Percentiles rank a stretch among this genome's conserved stretches.
Conservation (phyloP, 2,329 filamentous ascomycete species). For the Nigrograna mackinnonii region DNA sequence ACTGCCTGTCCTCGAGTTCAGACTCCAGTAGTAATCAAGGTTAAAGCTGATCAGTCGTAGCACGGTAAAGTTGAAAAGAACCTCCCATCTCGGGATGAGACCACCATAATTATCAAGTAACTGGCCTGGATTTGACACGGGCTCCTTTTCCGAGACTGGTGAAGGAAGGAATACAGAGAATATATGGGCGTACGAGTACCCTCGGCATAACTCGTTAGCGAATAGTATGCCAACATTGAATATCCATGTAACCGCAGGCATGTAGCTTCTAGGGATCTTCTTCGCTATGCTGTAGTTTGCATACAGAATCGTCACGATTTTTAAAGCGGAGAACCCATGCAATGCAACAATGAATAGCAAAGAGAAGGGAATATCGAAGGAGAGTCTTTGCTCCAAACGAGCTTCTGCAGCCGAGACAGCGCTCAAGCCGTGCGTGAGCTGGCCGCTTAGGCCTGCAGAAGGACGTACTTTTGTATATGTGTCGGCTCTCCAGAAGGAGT, state of each 20-base stretch:
- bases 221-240: slow-evolving; percentile 89
- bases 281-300: slow-evolving; percentile 82
- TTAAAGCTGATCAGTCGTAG: slow-evolving; percentile 95
- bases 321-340: slow-evolving; percentile 83
- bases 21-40: slow-evolving; percentile 93
- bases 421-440: slow-evolving; percentile 45
- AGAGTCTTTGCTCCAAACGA: slow-evolving; percentile 66
- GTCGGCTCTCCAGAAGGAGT: slow-evolving; percentile 52
- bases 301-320: slow-evolving; percentile 79
- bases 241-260: slow-evolving; percentile 80
- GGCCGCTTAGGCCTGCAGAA: slow-evolving; percentile 31
- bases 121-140: slow-evolving; percentile 63
- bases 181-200: slow-evolving; percentile 73
- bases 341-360: slow-evolving; percentile 76
- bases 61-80: slow-evolving; percentile 97
- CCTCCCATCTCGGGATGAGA: slow-evolving; percentile 88
- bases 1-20: slow-evolving; percentile 64
- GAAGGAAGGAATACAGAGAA: slow-evolving; percentile 55
- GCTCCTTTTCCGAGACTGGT: slow-evolving; percentile 44
- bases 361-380: slow-evolving; percentile 84
- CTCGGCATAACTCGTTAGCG: slow-evolving; percentile 80
- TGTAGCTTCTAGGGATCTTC: slow-evolving; percentile 67
- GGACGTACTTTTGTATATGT: slow-evolving; percentile 49
- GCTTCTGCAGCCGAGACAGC: slow-evolving; percentile 56
- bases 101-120: slow-evolving; percentile 81